Conservation (phyloP, 768 basidiomycete genomes). For the Phallus indusiatus region DNA sequence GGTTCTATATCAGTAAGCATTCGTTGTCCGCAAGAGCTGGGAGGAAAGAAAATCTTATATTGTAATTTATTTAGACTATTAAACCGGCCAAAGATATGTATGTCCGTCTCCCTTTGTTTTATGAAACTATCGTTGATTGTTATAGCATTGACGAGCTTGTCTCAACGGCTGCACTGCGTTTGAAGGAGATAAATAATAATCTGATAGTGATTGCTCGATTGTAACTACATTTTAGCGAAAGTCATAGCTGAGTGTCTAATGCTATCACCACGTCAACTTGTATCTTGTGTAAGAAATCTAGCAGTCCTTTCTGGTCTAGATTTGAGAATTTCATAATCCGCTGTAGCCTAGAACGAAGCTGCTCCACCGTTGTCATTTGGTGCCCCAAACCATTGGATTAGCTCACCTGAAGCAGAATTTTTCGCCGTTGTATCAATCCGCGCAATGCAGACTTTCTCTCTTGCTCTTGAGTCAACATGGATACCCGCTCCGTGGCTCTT, state of each 20-base stretch:
- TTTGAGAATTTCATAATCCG: background rate
- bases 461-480: conserved; percentile 44
- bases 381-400: background rate
- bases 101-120: conserved; percentile 23
- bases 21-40: background rate
- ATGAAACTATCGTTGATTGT: conserved; percentile 8
- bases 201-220: background rate
- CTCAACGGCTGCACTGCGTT: conserved; percentile 49
- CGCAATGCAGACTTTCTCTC: conserved; percentile 55
- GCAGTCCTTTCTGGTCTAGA: background rate
- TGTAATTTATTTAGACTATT: conserved; percentile 41
- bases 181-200: conserved; percentile 20
- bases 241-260: background rate
- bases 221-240: background rate
- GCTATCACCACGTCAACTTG: background rate
- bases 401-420: conserved; percentile 57
- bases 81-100: conserved; percentile 81
- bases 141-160: conserved; percentile 76
- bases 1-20: conserved; percentile 51
- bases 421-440: conserved; percentile 51
- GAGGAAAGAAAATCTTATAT: conserved; percentile 2
- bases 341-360: background rate
- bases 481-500: conserved; percentile 50
- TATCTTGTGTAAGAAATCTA: background rate
- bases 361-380: background rate